Evolutionary conservation across 2,329 filamentous ascomycete genomes (phyloP), one percentile per base, ranked within the genome.

Genomic region (Colletotrichum falcatum): DNA sequence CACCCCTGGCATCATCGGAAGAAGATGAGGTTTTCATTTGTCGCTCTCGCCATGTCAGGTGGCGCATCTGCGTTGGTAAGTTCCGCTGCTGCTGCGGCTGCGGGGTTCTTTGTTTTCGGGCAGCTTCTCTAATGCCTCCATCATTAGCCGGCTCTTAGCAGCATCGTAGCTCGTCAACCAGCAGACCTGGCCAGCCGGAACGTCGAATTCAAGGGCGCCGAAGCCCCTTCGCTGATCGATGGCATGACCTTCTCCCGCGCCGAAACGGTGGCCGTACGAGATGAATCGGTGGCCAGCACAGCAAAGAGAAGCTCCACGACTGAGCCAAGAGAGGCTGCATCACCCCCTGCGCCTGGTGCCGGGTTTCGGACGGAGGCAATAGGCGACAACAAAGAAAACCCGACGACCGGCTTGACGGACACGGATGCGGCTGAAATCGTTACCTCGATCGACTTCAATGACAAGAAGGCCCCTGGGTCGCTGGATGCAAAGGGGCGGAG

Each of bases 371-470:
- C 37, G 7, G n/a, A 62, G 28, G 64, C 67, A 8, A 70, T 70
- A 44, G 67, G 64, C 1, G 67, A 70, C 51, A 70, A 70, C 1
- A 70, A 67, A 23, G 58, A 67, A 35, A 48, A 70, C 26, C 67
- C 67, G 20, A 59, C 42, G 35, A 70, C 67, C 23, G 67, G 64
- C 9, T 20, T 70, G 64, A 70, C 67, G 28, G 67, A 70, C 23
- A 63, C 64, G 44, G 64, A 70, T 26, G 67, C 67, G 44, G 67
- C 67, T 18, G 67, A 70, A 26, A 70, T 70, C 20, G 67, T 70
- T 11, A 54, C 64, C 23, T 59, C 51, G 6, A 59, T 70, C 51
- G 64, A 70, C 11, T 28, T 70, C 18, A 70, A 54, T 12, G 64
- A 70, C 30, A 70, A 70, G 56, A 67, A 70, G 23, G 67, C 67